Evolutionary conservation across 192 early-diverging fungal species (phyloP), one percentile per base, ranked within the genome.

Genomic region (Coemansia sp.): DNA sequence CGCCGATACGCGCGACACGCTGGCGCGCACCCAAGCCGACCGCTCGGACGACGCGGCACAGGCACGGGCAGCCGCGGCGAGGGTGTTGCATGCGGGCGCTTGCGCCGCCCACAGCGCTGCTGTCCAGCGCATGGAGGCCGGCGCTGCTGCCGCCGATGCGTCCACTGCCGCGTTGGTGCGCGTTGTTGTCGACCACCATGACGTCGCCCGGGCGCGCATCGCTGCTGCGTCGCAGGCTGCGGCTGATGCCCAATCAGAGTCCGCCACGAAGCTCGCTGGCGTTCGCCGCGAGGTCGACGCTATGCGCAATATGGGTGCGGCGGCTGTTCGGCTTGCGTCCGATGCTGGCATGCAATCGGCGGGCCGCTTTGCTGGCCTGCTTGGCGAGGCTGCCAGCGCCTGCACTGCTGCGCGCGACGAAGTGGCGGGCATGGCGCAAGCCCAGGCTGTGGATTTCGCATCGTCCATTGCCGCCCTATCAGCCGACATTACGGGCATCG

Each of bases 381-480:
- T 33, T 14, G 14, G 31, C 14, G 29, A 34, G 31, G 54, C 16
- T 34, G 13, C 8, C 11, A 16, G 31, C 31, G 54, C 54, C 24
- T n/a, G 29, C 54, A 16, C 59, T 19, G 16, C 21, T 3, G 57
- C 77, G 0, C 77, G 72, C 8, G 33, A n/a, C 4, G 64, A 67
- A 34, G 21, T 79, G 33, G 65, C 54, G 4, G 6, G 19, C 2
- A 29, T 68, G 35, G 59, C 65, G 33, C 56, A 67, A 17, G 40
- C 64, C 21, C 72, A 74, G 35, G 13, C 65, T 16, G 16, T 13
- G 1, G 61, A 59, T 40, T 44, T 79, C 13, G 27, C 31, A 1
- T 37, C 37, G 9, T 39, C 62, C 44, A 57, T 79, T 13, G 14
- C 62, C 2, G 53, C 34, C 6, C 65, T 79, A 13, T 21, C 72